Base-by-base conservation (phyloP, 768 basidiomycete species). In the Boletellus sp. region DNA sequence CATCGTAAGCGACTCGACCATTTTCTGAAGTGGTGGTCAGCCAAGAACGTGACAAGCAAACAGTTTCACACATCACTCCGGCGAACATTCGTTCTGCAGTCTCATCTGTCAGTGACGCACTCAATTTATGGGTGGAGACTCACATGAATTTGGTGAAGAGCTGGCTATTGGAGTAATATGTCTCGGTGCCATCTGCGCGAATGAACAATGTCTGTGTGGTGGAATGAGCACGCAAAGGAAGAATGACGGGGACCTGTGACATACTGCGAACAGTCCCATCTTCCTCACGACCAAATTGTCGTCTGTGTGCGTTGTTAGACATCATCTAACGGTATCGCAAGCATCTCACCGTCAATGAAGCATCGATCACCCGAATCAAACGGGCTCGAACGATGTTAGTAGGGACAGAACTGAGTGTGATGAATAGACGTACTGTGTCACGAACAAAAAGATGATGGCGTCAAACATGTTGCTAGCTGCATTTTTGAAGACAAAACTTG, bases 351-450 rank as follows among this genome's bases (percentile, higher is more conserved):
- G 53, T 84, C 84, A 53, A 90, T 81, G 59, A 90, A 83, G 56
- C 83, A 82, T n/a, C 89, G 78, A 68, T 90, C 89, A 11, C 88
- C 88, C 20, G 87, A 87, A 57, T 90, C 87, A 55, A 83, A 90
- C 4, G 87, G 87, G 63, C 85, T 88, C 20, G 22, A 28, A 26
- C 3, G 23, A 20, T 41, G 33, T 56, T 28, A 56, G 44, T 22
- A 48, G 48, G 40, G 13, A 34, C 17, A 37, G n/a, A n/a, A 41
- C 28, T n/a, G n/a, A 40, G 31, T 24, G 12, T 32, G 36, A 32
- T n/a, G 11, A 38, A 38, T 38, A n/a, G 23, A 72, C 86, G 56
- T 54, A 88, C 87, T 91, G 89, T 3, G 87, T 84, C 35, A 90
- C 87, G 62, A 90, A 90, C 54, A 89, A 65, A 64, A 91, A 87